Percentiles rank a stretch among this genome's conserved stretches.
These are phyloP conservation scores for Moesziomyces sp. DNA, from an alignment of 1,284 basidiomycete genomes.

Conservation along the genomic window DNA sequence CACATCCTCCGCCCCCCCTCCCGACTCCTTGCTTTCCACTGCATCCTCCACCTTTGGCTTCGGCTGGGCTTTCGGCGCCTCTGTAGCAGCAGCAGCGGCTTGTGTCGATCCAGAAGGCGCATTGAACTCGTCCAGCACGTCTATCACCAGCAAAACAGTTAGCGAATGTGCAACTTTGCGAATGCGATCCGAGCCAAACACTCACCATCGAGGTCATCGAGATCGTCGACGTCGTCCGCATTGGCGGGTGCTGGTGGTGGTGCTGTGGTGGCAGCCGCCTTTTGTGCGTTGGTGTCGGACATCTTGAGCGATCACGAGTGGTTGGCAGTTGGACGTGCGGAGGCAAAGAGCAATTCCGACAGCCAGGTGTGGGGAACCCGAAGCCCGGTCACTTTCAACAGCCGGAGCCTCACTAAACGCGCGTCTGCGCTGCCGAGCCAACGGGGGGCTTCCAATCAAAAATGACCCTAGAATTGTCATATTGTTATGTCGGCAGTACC, in stretches of 20 bases:
- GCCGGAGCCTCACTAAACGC: conserved; percentile 1
- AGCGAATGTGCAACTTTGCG: too few species aligned
- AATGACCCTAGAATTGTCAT: too few species aligned
- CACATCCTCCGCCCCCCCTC: conserved; percentile 40
- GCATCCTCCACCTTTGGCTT: conserved; percentile 38
- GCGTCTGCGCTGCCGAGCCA: not conserved
- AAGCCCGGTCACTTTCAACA: conserved; percentile 38
- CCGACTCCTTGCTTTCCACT: not conserved
- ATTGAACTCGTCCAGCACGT: conserved; percentile 72
- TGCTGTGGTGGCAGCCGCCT: not conserved
- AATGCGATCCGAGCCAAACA: not conserved
- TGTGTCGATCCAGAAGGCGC: conserved; percentile 46
- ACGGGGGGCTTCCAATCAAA: too few species aligned
- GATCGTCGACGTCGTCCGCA: conserved; percentile 53
- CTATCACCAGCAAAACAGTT: conserved; percentile 59
- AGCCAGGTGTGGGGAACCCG: not conserved
- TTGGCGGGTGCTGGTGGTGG: conserved; percentile 17
- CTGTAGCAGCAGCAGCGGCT: conserved; percentile 34
- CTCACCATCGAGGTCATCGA: conserved; percentile 66
- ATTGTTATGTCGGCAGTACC: too few species aligned
- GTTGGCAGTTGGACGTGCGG: not conserved
- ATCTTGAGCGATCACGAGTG: not conserved
- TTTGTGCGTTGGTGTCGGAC: conserved; percentile 10
- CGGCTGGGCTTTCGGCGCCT: conserved; percentile 58
- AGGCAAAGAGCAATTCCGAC: too few species aligned